Evolutionary conservation across 2,329 filamentous ascomycete species (phyloP), one percentile per base, ranked within the genome.

Genomic region (Sporothrix variecibatus): DNA sequence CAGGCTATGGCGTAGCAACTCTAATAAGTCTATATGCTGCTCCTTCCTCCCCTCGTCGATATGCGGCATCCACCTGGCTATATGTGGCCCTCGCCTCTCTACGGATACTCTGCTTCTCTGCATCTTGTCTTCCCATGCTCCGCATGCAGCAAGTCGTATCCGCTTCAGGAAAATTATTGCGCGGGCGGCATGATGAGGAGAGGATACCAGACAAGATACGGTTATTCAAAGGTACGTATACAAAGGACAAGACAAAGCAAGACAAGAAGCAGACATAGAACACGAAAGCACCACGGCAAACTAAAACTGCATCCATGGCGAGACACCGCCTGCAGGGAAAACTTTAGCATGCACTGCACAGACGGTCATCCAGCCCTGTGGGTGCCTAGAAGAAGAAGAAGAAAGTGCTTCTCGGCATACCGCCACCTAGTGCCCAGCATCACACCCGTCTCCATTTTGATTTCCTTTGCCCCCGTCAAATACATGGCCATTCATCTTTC

Each of bases 91-190:
- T 46, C 38, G 38, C n/a, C 38, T 67, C 38, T 56, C 9, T 34
- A 34, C 34, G 34, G 8, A 34, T 34, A 34, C 8, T 8, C 34
- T 11, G 9, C 51, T 56, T 65, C 46, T 34, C 43, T 31, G 65
- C 43, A 49, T 51, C 40, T 7, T n/a, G 26, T 9, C 15, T 34
- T 38, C 43, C 8, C n/a, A 12, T 51, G 28, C 23, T n/a, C 65
- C 43, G 43, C 43, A 51, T 68, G 17, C 46, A 68, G 65, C 43
- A n/a, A 68, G 43, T 68, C 43, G 65, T 51, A 51, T 51, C 65
- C 38, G 23, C 11, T 46, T 46, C 43, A n/a, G 17, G 38, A 11
- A 46, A 46, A 20, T 9, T 7, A 15, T 26, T 43, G 60, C 38
- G 60, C 62, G 15, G n/a, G n/a, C n/a, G 23, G 17, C 4, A 65